Conservation (phyloP, 495 filamentous ascomycete genomes). For the Aspergillus wentii region DNA sequence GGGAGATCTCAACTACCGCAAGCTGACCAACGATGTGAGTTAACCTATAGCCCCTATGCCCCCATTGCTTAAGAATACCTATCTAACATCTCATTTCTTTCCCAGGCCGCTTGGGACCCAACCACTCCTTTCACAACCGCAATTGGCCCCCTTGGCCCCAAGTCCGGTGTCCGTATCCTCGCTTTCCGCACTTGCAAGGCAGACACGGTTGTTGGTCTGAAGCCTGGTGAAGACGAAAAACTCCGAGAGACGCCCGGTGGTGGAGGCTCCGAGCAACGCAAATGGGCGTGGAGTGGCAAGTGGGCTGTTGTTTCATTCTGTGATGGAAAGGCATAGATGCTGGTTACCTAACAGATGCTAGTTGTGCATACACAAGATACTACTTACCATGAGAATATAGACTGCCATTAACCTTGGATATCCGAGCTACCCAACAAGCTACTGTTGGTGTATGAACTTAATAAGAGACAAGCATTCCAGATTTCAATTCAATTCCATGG, state of each 20-base stretch:
- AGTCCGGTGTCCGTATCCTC: slow-evolving; percentile 74
- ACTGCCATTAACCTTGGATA: too few relatives aligned
- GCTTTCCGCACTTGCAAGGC: slow-evolving; percentile 93
- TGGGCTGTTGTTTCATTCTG: slow-evolving; percentile 93
- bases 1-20: slow-evolving; percentile 93
- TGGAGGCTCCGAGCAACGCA: slow-evolving; percentile 64
- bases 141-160: slow-evolving; percentile 78
- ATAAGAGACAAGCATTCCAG: too few relatives aligned
- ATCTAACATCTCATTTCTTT: slow-evolving; percentile 12
- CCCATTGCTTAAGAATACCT: neutral
- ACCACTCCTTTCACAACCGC: slow-evolving; percentile 82
- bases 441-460: too few relatives aligned
- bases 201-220: slow-evolving; percentile 89
- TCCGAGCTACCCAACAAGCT: too few relatives aligned
- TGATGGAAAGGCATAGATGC: slow-evolving; percentile 60
- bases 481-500: too few relatives aligned
- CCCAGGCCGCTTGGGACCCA: slow-evolving; percentile 75
- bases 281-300: slow-evolving; percentile 97
- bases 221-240: slow-evolving; percentile 72
- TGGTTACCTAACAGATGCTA: too few relatives aligned
- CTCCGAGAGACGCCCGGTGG: slow-evolving; percentile 63
- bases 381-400: too few relatives aligned
- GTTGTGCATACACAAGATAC: too few relatives aligned
- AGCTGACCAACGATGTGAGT: slow-evolving; percentile 81
- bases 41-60: neutral